These are phyloP conservation scores for Fusarium cicatricum DNA, from an alignment of 2,329 filamentous ascomycete species.

Conservation along the genomic window DNA sequence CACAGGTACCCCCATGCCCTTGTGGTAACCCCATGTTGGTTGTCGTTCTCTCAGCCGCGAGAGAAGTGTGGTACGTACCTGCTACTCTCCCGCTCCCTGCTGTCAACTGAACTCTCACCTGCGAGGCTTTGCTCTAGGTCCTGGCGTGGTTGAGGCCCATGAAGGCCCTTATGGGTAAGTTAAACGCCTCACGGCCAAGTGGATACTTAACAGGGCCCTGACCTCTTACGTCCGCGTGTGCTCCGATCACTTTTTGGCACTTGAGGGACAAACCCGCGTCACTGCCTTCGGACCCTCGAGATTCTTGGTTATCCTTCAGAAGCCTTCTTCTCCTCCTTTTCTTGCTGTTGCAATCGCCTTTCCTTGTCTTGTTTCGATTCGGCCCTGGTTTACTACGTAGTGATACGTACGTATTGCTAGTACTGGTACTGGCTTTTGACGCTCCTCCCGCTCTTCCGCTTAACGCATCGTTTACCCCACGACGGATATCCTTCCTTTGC, in stretches of 20 bases:
- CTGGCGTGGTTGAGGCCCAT: slow-evolving; percentile 21
- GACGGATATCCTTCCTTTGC: slow-evolving; percentile 9
- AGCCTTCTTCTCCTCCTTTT: slow-evolving; percentile 27
- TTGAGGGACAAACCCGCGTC: slow-evolving; percentile 29
- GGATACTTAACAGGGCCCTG: slow-evolving; percentile 39
- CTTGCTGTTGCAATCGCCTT: slow-evolving; percentile 11
- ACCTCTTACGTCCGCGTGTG: slow-evolving; percentile 36
- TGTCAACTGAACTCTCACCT: slow-evolving; percentile 29
- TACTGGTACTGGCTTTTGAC: slow-evolving; percentile 37
- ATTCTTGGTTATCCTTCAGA: slow-evolving; percentile 22
- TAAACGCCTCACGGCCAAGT: slow-evolving; percentile 35
- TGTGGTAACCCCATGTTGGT: slow-evolving; percentile 22
- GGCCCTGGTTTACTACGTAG: slow-evolving; percentile 31
- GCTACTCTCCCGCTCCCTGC: slow-evolving; percentile 25
- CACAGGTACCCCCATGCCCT: slow-evolving; percentile 28
- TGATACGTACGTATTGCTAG: slow-evolving; percentile 25
- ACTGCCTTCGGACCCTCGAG: slow-evolving; percentile 29
- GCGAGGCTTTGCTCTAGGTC: slow-evolving; percentile 36
- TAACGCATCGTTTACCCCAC: slow-evolving; percentile 3
- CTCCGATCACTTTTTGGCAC: slow-evolving; percentile 38
- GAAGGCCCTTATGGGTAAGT: slow-evolving; percentile 18
- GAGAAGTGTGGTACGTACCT: slow-evolving; percentile 21
- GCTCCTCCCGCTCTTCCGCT: slow-evolving; percentile 17
- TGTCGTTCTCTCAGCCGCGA: slow-evolving; percentile 16
- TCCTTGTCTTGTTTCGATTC: slow-evolving; percentile 25